These are phyloP conservation scores for Jamesozyma spencerorum DNA, from an alignment of 805 yeast genomes.

Conservation along the genomic window DNA sequence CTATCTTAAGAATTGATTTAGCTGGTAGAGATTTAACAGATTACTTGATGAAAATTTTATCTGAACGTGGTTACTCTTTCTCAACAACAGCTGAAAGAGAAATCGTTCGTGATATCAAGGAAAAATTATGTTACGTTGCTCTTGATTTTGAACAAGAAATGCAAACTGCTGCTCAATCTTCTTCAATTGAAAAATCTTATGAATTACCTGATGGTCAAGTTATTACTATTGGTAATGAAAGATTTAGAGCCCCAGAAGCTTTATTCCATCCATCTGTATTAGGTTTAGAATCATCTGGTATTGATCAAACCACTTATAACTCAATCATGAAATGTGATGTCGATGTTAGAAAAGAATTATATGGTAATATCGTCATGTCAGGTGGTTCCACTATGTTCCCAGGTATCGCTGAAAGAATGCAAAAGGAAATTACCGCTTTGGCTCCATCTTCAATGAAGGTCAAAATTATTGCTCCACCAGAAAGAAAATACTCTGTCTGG, in stretches of 20 bases:
- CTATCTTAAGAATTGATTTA: slow-evolving; percentile 95
- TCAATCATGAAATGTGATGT: slow-evolving; percentile 95
- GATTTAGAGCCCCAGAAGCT: slow-evolving; percentile 99
- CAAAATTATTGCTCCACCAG: slow-evolving; percentile 98
- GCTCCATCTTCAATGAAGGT: slow-evolving; percentile 99
- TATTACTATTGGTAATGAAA: slow-evolving; percentile 98
- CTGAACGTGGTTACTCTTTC: slow-evolving; percentile 98
- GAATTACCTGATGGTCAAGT: slow-evolving; percentile 99
- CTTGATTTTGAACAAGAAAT: slow-evolving; percentile 98
- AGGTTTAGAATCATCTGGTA: slow-evolving; percentile 93
- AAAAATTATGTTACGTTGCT: slow-evolving; percentile 97
- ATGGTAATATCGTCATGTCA: slow-evolving; percentile 98
- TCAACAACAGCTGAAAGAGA: slow-evolving; percentile 99
- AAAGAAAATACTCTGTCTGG: slow-evolving; percentile 99
- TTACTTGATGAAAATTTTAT: slow-evolving; percentile 94
- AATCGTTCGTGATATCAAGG: slow-evolving; percentile 83
- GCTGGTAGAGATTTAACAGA: slow-evolving; percentile 99
- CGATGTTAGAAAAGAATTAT: slow-evolving; percentile 97
- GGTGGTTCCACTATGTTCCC: slow-evolving; percentile 99
- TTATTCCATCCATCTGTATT: slow-evolving; percentile 95
- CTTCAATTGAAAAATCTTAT: slow-evolving; percentile 96
- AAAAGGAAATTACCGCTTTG: slow-evolving; percentile 98
- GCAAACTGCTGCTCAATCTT: slow-evolving; percentile 97
- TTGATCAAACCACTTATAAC: slow-evolving; percentile 79
- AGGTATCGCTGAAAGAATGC: slow-evolving; percentile 99